A percentile compares a stretch with the other conserved stretches of the same genome.
Evolutionary conservation across 2,329 filamentous ascomycete genomes (phyloP).

Genomic region (Fusarium fujikuroi): DNA sequence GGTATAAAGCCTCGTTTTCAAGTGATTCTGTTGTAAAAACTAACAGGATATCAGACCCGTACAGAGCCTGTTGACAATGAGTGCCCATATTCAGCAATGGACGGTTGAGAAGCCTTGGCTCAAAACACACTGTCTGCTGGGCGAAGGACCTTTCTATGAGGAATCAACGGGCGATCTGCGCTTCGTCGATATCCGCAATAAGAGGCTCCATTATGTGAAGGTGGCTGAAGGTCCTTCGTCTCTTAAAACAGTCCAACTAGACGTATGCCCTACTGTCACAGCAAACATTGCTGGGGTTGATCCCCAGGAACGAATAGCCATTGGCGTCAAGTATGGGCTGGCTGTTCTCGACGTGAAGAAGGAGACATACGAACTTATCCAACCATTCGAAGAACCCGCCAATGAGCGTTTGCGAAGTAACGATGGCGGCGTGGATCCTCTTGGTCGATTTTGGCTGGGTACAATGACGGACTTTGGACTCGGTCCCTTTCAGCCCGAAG

Average conservation of each 20-base stretch:
- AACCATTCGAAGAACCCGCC: conserved; percentile 56
- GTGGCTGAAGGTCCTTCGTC: conserved; percentile 71
- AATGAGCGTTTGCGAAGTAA: conserved; percentile 75
- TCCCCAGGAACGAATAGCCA: conserved; percentile 72
- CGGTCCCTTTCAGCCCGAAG: conserved; percentile 69
- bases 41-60: background rate
- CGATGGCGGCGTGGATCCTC: conserved; percentile 83
- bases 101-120: conserved; percentile 66
- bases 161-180: conserved; percentile 71
- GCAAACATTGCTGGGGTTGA: conserved; percentile 79
- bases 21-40: background rate
- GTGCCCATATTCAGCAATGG: conserved; percentile 60
- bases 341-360: conserved; percentile 77
- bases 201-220: conserved; percentile 77
- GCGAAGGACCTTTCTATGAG: conserved; percentile 82
- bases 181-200: conserved; percentile 85
- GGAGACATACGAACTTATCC: conserved; percentile 64
- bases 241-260: conserved; percentile 68
- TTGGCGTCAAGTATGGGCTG: conserved; percentile 84
- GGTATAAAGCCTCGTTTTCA: background rate
- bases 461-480: conserved; percentile 80
- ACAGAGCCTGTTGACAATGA: conserved; percentile 30
- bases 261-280: conserved; percentile 72
- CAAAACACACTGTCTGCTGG: conserved; percentile 70
- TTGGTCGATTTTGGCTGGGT: conserved; percentile 86